A percentile compares a stretch with the other conserved stretches of the same genome.
phyloP scores from a whole-genome alignment of 768 basidiomycete species.

The Strobilomyces echinocephalus region DNA sequence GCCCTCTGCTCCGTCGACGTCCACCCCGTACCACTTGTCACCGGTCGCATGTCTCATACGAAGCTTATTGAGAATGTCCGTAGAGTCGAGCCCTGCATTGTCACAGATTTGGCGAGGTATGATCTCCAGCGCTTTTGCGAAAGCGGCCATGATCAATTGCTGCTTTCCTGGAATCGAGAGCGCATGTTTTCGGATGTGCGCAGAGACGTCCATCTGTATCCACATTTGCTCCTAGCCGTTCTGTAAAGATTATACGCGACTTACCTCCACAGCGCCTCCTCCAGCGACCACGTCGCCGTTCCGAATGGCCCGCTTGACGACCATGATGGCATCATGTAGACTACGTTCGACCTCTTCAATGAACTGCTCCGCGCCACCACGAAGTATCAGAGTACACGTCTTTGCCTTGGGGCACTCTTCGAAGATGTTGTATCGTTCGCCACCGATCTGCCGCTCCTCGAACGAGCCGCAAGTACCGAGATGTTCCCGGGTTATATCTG shows the following conservation, averaged over 20 bases:
- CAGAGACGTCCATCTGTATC: constrained; percentile 92
- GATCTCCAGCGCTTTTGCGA: constrained; percentile 95
- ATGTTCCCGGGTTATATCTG: constrained; percentile 85
- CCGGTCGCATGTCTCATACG: constrained; percentile 93
- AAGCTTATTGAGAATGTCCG: constrained; percentile 94
- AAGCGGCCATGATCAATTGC: constrained; percentile 90
- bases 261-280: constrained; percentile 93
- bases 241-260: constrained; percentile 1
- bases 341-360: constrained; percentile 97
- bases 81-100: constrained; percentile 96
- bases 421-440: constrained; percentile 94
- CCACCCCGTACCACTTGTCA: constrained; percentile 89
- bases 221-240: background rate
- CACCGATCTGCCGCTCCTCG: constrained; percentile 93
- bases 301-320: constrained; percentile 95
- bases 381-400: constrained; percentile 90
- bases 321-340: constrained; percentile 98
- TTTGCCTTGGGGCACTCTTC: constrained; percentile 90
- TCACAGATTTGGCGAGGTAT: constrained; percentile 99
- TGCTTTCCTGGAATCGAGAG: constrained; percentile 92
- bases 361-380: constrained; percentile 98
- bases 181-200: constrained; percentile 87
- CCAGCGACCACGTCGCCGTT: constrained; percentile 97
- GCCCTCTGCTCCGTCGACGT: constrained; percentile 84
- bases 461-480: constrained; percentile 91